A percentile compares a stretch with the other conserved stretches of the same genome.
These are phyloP conservation scores for Barnettozyma vustinii DNA, from an alignment of 805 yeast species.

Conservation along the genomic window DNA sequence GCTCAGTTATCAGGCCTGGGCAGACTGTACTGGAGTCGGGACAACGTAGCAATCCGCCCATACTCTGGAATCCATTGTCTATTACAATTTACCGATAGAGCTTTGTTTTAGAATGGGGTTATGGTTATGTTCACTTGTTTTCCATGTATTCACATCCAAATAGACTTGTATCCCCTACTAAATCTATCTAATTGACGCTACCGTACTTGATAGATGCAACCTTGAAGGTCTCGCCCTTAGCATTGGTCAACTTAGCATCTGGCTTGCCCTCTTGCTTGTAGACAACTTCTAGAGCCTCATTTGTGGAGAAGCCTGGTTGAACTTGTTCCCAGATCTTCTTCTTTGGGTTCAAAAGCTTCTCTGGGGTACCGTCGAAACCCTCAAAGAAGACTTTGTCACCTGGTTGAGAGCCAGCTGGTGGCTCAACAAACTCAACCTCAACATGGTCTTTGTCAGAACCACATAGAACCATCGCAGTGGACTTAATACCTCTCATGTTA, in stretches of 20 bases:
- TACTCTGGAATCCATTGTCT: too few relatives aligned
- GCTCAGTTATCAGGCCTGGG: too few relatives aligned
- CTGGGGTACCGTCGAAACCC: conserved; percentile 84
- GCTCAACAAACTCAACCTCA: conserved; percentile 87
- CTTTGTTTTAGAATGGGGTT: too few relatives aligned
- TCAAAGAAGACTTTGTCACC: conserved; percentile 97
- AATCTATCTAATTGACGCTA: conserved; percentile 56
- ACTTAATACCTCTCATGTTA: conserved; percentile 94
- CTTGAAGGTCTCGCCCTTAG: conserved; percentile 72
- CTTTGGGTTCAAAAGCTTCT: conserved; percentile 91
- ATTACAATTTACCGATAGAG: too few relatives aligned
- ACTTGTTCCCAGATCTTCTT: conserved; percentile 96
- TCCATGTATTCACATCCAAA: not conserved
- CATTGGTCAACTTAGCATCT: conserved; percentile 63
- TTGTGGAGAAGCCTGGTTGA: conserved; percentile 88
- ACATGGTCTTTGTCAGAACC: conserved; percentile 58
- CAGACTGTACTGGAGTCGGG: too few relatives aligned
- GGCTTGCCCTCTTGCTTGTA: conserved; percentile 76
- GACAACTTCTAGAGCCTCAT: conserved; percentile 67
- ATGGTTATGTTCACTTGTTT: too few relatives aligned
- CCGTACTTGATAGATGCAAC: conserved; percentile 71
- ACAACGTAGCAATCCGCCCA: too few relatives aligned
- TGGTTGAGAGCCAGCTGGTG: conserved; percentile 87
- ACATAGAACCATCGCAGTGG: conserved; percentile 95
- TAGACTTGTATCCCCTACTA: not conserved